Conservation (phyloP, 106 monocot genomes). For the Dendrobium huoshanense region DNA sequence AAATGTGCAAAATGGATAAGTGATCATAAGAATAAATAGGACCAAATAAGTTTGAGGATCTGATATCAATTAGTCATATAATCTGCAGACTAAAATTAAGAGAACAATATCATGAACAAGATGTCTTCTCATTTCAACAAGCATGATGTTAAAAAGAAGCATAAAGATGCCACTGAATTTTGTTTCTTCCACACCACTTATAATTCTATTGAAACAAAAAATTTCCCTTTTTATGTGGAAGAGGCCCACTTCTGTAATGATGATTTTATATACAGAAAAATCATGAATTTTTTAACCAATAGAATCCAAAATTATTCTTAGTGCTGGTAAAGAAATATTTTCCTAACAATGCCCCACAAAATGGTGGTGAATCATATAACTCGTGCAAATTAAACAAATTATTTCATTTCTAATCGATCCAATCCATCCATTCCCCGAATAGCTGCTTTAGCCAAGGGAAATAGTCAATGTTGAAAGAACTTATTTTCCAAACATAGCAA, state of each 20-base stretch:
- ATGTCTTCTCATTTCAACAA: background rate
- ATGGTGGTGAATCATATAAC: background rate
- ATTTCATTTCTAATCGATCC: too few species aligned
- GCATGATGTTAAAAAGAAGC: background rate
- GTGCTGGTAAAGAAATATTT: background rate
- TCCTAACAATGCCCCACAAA: background rate
- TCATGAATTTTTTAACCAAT: background rate
- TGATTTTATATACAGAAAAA: background rate
- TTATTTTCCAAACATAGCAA: too few species aligned
- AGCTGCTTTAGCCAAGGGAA: too few species aligned
- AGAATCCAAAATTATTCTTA: background rate
- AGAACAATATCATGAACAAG: background rate
- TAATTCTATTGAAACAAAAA: background rate
- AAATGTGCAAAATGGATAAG: background rate
- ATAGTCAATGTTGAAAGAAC: too few species aligned
- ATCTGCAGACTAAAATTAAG: background rate
- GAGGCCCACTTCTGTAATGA: background rate
- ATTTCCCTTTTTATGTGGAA: background rate
- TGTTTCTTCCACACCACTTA: background rate
- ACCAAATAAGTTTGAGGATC: background rate
- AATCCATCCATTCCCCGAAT: too few species aligned
- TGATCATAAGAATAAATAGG: slow-evolving; percentile 4
- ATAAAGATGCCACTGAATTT: background rate
- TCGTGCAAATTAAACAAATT: too few species aligned
- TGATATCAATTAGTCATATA: background rate